Base-by-base conservation (phyloP, 108 stramenopile genomes). In the Pelagomonas calceolata region DNA sequence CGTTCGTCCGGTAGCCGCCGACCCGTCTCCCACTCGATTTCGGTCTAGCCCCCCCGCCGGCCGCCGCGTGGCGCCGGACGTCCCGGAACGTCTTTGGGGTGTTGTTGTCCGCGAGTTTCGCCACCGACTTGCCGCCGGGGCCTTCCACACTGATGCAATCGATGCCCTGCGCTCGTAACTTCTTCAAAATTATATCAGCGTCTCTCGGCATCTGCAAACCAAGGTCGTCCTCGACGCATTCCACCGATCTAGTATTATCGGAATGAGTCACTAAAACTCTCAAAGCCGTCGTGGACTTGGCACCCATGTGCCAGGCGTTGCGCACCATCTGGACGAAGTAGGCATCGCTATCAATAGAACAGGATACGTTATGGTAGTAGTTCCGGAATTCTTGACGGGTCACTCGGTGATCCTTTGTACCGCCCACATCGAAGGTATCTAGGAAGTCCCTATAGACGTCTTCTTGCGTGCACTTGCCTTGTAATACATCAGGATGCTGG, bases 301-400 rank as follows among this genome's bases (percentile, higher is more conserved):
- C 18, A 17, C 21, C 18, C 60, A 76, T 66, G 66, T 80, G 76
- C 81, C 81, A 82, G 4, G 79, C 73, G 63, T 82, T 84, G 63
- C 85, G 73, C 68, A 87, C 85, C 85, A 87, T 87, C 33, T 84
- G 85, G 80, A 83, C 84, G 64, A 86, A 87, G 71, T 87, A 84
- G 44, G 86, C 85, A 66, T 87, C 86, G 30, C 70, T 44, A 26
- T 85, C 81, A 36, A 87, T 83, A 66, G 70, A 71, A 18, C 83
- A 79, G 30, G 75, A 76, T 26, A 87, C 63, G 75, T 84, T 82
- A 33, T 68, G 36, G 79, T 87, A 87, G 80, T 85, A 86, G 32
- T 84, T 71, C 32, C 39, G 32, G 82, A 85, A 87, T 78, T 87
- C 86, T 14, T 74, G 68, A 0, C 70, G 60, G 4, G 83, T 85